Conservation (phyloP, 2,329 filamentous ascomycete genomes). For the Paramyrothecium roridum region DNA sequence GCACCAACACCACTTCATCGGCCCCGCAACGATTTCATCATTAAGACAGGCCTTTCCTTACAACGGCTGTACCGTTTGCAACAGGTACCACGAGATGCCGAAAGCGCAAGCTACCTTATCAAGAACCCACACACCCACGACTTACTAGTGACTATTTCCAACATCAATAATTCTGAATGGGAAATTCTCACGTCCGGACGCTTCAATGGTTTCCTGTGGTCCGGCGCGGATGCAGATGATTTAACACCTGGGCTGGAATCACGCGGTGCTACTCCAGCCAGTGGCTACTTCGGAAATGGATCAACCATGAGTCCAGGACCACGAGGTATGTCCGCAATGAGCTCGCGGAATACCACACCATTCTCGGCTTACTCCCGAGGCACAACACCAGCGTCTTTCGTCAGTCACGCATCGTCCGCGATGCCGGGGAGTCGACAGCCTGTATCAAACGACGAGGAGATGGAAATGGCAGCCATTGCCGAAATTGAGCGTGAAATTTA, state of each 20-base stretch:
- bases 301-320: slow-evolving; percentile 35
- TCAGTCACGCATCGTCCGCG: slow-evolving; percentile 53
- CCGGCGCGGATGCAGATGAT: slow-evolving; percentile 71
- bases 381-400: slow-evolving; percentile 55
- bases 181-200: slow-evolving; percentile 91
- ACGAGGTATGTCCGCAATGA: slow-evolving; percentile 36
- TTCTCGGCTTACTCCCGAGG: slow-evolving; percentile 52
- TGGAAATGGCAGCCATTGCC: slow-evolving; percentile 83
- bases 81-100: slow-evolving; percentile 74
- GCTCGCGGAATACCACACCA: slow-evolving; percentile 45
- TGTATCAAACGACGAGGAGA: slow-evolving; percentile 90
- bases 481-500: slow-evolving; percentile 94
- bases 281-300: slow-evolving; percentile 37
- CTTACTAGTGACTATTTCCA: slow-evolving; percentile 79
- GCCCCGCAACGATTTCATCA: slow-evolving; percentile 68
- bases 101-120: slow-evolving; percentile 81
- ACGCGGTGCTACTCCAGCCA: slow-evolving; percentile 52
- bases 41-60: slow-evolving; percentile 73
- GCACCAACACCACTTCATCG: slow-evolving; percentile 68
- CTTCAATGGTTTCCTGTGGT: slow-evolving; percentile 95
- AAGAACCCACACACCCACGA: slow-evolving; percentile 81
- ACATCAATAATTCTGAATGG: slow-evolving; percentile 92
- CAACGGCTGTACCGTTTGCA: slow-evolving; percentile 80
- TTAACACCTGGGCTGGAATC: slow-evolving; percentile 42
- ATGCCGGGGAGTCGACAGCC: slow-evolving; percentile 45